Conservation (phyloP, 2,329 filamentous ascomycete genomes). For the Fusarium caatingaense region DNA sequence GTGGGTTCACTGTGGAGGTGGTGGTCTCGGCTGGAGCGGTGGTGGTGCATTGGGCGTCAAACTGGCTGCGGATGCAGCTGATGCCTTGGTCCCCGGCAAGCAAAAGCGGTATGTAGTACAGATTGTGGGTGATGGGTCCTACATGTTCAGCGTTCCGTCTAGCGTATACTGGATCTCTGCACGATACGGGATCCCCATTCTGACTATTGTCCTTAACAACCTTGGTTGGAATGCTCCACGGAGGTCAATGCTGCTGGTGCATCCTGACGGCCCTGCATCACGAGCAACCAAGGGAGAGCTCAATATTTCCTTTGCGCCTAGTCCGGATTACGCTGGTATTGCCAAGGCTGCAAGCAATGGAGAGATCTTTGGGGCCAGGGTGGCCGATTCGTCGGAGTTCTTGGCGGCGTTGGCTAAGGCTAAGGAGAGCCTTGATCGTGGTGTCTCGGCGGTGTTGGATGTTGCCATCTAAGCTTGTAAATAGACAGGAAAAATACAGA, state of each 20-base stretch:
- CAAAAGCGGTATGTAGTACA: conserved; percentile 10
- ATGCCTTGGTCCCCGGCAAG: not conserved
- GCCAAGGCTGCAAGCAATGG: conserved; percentile 7
- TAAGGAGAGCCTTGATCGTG: conserved; percentile 6
- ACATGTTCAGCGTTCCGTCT: conserved; percentile 18
- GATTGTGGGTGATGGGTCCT: conserved; percentile 24
- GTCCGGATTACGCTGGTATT: conserved; percentile 18
- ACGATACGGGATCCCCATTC: conserved; percentile 1
- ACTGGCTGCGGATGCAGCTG: conserved; percentile 7
- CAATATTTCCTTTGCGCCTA: conserved; percentile 16
- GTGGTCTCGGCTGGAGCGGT: conserved; percentile 21
- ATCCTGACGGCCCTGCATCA: conserved; percentile 16
- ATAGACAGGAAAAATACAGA: too few species aligned
- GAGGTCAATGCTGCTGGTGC: conserved; percentile 4
- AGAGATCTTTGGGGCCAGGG: not conserved
- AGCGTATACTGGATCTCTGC: conserved; percentile 33
- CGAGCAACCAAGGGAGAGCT: conserved; percentile 7
- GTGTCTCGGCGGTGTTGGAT: conserved; percentile 10
- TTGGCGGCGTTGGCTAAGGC: not conserved
- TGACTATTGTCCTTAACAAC: conserved; percentile 24
- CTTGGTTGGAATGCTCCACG: conserved; percentile 16
- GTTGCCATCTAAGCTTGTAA: not conserved
- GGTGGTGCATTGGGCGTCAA: conserved; percentile 18
- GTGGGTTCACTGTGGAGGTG: conserved; percentile 22
- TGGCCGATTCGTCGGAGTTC: not conserved